Percentiles rank a stretch among this genome's conserved stretches.
Evolutionary conservation across 805 yeast species (phyloP).

Genomic region (Scheffersomyces coipomensis): DNA sequence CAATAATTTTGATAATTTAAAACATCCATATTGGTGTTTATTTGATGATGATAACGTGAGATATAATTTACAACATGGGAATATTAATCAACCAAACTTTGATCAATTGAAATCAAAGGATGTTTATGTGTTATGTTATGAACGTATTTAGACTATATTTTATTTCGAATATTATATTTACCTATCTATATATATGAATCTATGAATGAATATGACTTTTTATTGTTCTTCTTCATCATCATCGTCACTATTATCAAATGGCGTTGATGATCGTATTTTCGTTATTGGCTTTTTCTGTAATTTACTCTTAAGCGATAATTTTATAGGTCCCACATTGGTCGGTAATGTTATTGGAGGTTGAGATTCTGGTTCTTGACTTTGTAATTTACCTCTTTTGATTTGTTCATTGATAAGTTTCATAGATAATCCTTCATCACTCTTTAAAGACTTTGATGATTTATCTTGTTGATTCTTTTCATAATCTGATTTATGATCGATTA

Average conservation of each 20-base stretch:
- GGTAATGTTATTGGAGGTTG: neutral
- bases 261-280: conserved; percentile 5
- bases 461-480: conserved; percentile 25
- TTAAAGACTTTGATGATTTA: conserved; percentile 15
- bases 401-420: conserved; percentile 49
- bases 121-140: conserved; percentile 71
- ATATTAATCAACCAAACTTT: conserved; percentile 33
- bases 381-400: conserved; percentile 53
- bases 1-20: conserved; percentile 23
- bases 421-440: conserved; percentile 47
- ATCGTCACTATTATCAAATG: conserved; percentile 10
- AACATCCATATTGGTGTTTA: conserved; percentile 59
- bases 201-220: too few relatives aligned
- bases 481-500: conserved; percentile 18
- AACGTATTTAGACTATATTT: conserved; percentile 21
- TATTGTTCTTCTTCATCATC: conserved; percentile 4
- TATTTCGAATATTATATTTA: too few relatives aligned
- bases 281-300: conserved; percentile 5
- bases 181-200: too few relatives aligned
- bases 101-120: conserved; percentile 47
- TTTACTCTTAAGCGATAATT: conserved; percentile 13
- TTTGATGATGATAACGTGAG: conserved; percentile 71
- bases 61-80: conserved; percentile 46
- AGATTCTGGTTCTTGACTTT: conserved; percentile 7
- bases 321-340: conserved; percentile 17